A percentile compares a stretch with the other conserved stretches of the same genome.
Conservation (phyloP, 2,329 filamentous ascomycete species). For the Exophiala oligosperma region DNA sequence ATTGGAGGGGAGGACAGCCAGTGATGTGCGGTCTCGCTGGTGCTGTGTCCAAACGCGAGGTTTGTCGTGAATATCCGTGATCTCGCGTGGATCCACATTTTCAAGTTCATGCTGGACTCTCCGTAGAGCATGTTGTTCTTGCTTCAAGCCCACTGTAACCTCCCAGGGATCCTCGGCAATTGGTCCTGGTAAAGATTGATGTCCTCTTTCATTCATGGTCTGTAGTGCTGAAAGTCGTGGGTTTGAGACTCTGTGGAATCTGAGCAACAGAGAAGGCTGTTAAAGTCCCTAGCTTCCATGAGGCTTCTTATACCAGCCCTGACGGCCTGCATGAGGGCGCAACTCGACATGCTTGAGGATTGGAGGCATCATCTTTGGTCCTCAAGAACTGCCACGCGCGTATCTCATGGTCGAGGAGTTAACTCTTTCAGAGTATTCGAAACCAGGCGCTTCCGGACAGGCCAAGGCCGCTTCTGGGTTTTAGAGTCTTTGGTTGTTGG, state of each 20-base stretch:
- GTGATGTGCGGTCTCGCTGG: background rate
- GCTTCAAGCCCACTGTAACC: background rate
- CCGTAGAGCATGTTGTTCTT: background rate
- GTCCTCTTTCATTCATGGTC: constrained; percentile 1
- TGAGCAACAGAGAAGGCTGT: background rate
- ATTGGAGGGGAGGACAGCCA: background rate
- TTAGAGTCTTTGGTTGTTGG: background rate
- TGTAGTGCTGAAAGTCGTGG: background rate
- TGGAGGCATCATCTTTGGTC: background rate
- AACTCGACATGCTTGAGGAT: background rate
- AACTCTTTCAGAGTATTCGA: background rate
- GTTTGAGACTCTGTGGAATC: background rate
- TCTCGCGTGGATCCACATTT: constrained; percentile 2
- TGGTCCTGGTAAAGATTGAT: background rate
- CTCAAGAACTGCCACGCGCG: background rate
- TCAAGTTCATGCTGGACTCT: background rate
- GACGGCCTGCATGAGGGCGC: background rate
- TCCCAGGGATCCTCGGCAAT: background rate
- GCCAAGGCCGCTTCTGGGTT: background rate
- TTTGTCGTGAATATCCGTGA: background rate
- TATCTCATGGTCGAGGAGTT: background rate
- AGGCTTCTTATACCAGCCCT: background rate
- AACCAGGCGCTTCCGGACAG: background rate
- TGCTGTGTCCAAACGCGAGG: background rate
- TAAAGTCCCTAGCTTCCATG: background rate